These are phyloP conservation scores for Salmacisia buchloeana DNA, from an alignment of 1,284 basidiomycete species.

Conservation along the genomic window DNA sequence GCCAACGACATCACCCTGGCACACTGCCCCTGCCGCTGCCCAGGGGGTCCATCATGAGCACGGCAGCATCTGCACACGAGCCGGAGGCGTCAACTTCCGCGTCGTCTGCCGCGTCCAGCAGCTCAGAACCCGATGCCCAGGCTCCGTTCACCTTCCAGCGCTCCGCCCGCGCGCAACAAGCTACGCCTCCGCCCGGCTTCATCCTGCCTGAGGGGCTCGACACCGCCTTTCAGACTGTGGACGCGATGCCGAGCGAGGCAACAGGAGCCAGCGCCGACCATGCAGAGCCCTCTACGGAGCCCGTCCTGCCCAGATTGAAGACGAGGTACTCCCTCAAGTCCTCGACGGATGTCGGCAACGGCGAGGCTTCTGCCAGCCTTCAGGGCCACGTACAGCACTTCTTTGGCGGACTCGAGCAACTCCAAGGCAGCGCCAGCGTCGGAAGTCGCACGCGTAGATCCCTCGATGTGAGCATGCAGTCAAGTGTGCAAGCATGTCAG, in stretches of 20 bases:
- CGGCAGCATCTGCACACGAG: neutral
- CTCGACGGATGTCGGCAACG: constrained; percentile 86
- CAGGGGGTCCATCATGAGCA: too few species aligned
- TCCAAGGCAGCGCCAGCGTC: constrained; percentile 75
- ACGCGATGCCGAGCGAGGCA: neutral
- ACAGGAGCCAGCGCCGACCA: neutral
- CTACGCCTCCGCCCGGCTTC: neutral
- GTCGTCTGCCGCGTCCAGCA: neutral
- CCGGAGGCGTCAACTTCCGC: neutral
- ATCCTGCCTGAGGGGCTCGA: too few species aligned
- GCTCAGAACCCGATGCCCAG: neutral
- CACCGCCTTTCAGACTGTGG: too few species aligned
- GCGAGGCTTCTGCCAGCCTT: constrained; percentile 65
- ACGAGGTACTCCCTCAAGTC: constrained; percentile 76
- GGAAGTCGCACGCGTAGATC: constrained; percentile 83
- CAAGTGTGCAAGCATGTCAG: neutral
- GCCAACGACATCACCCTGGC: too few species aligned
- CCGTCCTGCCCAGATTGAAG: constrained; percentile 66
- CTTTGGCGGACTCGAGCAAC: constrained; percentile 82
- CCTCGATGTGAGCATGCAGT: constrained; percentile 53
- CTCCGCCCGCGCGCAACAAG: neutral
- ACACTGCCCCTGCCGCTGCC: too few species aligned
- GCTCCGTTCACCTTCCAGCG: neutral
- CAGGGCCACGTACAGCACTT: constrained; percentile 59
- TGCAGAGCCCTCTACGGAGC: neutral